phyloP scores from a whole-genome alignment of 306 rosid species.

The Malus sylvestris region DNA sequence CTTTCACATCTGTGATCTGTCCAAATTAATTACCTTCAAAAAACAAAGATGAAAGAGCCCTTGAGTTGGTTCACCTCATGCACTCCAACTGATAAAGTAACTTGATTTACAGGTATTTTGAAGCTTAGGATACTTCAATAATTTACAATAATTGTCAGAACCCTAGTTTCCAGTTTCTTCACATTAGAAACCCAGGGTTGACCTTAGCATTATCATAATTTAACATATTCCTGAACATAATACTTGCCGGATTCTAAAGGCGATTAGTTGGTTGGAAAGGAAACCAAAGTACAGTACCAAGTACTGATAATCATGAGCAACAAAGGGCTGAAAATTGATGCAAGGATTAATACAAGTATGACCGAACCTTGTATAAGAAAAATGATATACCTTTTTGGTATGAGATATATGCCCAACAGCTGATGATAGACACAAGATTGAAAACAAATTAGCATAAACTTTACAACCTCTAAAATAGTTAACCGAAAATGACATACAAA shows the following conservation, averaged over 20 bases:
- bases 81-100: background rate
- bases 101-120: background rate
- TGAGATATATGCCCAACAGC: constrained; percentile 78
- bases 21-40: background rate
- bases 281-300: background rate
- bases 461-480: background rate
- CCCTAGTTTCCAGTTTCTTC: background rate
- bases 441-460: constrained; percentile 21
- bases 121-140: background rate
- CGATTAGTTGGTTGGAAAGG: background rate
- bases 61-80: background rate
- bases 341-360: background rate
- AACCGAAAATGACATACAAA: background rate
- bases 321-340: background rate
- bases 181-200: too few species aligned
- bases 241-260: background rate
- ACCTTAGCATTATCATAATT: too few species aligned
- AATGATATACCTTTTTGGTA: constrained; percentile 47
- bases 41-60: background rate
- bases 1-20: background rate
- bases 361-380: constrained; percentile 3
- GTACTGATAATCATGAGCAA: background rate
- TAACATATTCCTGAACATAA: background rate
- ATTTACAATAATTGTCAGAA: background rate
- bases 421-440: constrained; percentile 27